These are phyloP conservation scores for Penicillium carneum DNA, from an alignment of 2,329 filamentous ascomycete genomes.

Conservation along the genomic window DNA sequence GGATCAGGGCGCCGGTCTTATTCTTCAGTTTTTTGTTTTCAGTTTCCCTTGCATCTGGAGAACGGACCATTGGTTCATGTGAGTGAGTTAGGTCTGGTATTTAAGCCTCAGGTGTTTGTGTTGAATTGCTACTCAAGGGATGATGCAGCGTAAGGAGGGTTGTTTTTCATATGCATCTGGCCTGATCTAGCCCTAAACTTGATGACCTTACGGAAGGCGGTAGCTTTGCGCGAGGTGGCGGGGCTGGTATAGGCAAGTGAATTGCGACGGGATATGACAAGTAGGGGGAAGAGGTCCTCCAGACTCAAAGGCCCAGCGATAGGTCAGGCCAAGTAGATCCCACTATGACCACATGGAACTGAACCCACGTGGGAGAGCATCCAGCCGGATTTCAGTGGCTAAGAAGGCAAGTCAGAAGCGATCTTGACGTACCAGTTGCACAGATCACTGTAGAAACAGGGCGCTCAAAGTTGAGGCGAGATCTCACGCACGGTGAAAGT, in stretches of 20 bases:
- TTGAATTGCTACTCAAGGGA: conserved; percentile 21
- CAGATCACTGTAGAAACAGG: conserved; percentile 2
- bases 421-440: conserved; percentile 14
- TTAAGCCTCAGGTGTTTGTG: conserved; percentile 2
- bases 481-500: conserved; percentile 1
- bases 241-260: not conserved
- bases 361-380: conserved; percentile 13
- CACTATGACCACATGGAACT: conserved; percentile 7
- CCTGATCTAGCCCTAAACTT: conserved; percentile 7
- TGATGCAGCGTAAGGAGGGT: conserved; percentile 29
- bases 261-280: not conserved
- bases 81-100: conserved; percentile 10
- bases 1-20: not conserved
- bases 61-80: conserved; percentile 36
- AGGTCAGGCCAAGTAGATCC: not conserved
- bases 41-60: conserved; percentile 30
- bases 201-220: conserved; percentile 2
- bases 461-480: not conserved
- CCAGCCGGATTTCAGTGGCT: not conserved
- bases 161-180: conserved; percentile 16
- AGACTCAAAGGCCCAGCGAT: not conserved
- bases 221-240: not conserved
- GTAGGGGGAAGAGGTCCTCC: not conserved
- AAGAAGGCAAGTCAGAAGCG: not conserved
- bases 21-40: not conserved